phyloP scores from a whole-genome alignment of 768 basidiomycete species.

The Kwoniella shandongensis region DNA sequence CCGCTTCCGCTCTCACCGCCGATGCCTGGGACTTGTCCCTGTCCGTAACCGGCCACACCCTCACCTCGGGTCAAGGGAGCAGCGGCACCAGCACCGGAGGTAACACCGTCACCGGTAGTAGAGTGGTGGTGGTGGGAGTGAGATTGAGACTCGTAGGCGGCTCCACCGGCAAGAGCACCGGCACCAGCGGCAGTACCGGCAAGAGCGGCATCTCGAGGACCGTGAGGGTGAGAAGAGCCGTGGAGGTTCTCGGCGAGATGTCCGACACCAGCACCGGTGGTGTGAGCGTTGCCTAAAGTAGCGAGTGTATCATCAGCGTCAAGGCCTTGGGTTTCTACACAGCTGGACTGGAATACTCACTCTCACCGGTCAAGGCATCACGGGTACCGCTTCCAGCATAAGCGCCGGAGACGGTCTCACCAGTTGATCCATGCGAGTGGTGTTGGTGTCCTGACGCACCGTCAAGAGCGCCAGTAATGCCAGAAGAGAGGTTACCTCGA shows the following conservation, averaged over 20 bases:
- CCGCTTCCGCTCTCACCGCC: conserved; percentile 24
- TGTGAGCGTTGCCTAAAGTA: conserved; percentile 30
- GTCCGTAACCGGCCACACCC: conserved; percentile 12
- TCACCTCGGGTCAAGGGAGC: conserved; percentile 14
- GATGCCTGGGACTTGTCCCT: conserved; percentile 14
- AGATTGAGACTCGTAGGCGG: not conserved
- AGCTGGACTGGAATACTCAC: too few relatives aligned
- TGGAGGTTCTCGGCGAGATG: conserved; percentile 34
- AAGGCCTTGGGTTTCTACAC: too few relatives aligned
- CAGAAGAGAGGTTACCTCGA: too few relatives aligned
- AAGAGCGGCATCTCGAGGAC: conserved; percentile 22
- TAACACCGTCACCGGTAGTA: not conserved
- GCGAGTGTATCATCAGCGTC: not conserved
- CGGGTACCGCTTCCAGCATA: conserved; percentile 37
- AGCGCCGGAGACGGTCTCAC: conserved; percentile 37
- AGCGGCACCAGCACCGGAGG: conserved; percentile 1
- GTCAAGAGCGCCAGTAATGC: conserved; percentile 2
- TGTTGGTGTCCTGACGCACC: not conserved
- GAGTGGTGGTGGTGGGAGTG: conserved; percentile 5
- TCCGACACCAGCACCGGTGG: conserved; percentile 41
- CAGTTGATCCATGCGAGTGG: not conserved
- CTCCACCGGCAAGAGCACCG: conserved; percentile 18
- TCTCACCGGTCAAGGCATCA: conserved; percentile 42
- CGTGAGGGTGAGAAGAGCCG: not conserved
- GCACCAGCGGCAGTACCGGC: conserved; percentile 34